These are phyloP conservation scores for Trichoderma gamsii DNA, from an alignment of 495 filamentous ascomycete genomes.

Conservation along the genomic window DNA sequence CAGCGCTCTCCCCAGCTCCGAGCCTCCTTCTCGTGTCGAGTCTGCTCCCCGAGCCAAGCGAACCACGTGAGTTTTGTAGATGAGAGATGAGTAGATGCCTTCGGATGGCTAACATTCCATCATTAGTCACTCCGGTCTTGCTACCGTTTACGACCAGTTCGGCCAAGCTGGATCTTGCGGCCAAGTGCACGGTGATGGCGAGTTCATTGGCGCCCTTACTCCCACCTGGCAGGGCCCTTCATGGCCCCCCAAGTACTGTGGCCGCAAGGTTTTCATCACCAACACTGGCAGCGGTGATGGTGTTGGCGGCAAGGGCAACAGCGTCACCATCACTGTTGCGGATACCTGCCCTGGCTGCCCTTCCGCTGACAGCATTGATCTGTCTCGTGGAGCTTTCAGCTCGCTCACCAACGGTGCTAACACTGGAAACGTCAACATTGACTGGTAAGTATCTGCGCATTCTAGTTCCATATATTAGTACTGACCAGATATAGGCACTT, in stretches of 20 bases:
- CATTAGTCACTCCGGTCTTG: constrained; percentile 22
- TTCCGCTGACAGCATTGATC: constrained; percentile 25
- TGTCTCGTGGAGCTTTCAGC: constrained; percentile 24
- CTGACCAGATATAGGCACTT: neutral
- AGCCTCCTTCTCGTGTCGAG: neutral
- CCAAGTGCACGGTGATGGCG: constrained; percentile 21
- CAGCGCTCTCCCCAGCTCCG: constrained; percentile 6
- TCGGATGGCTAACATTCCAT: neutral
- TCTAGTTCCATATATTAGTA: neutral
- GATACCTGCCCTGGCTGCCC: constrained; percentile 30
- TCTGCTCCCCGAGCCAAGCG: constrained; percentile 6
- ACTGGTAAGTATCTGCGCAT: constrained; percentile 25
- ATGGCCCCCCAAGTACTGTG: constrained; percentile 25
- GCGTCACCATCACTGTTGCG: constrained; percentile 24
- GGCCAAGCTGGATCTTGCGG: constrained; percentile 29
- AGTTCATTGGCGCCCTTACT: constrained; percentile 24
- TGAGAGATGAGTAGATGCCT: neutral
- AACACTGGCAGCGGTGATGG: constrained; percentile 27
- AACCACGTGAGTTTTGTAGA: neutral
- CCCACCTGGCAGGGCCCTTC: constrained; percentile 20
- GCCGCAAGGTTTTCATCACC: constrained; percentile 27
- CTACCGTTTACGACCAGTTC: constrained; percentile 26
- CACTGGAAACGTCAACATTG: constrained; percentile 19
- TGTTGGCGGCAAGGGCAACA: constrained; percentile 28
- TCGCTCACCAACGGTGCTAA: constrained; percentile 19